Evolutionary conservation across 805 yeast species (phyloP).

Genomic region (Kodamaea leandrae): DNA sequence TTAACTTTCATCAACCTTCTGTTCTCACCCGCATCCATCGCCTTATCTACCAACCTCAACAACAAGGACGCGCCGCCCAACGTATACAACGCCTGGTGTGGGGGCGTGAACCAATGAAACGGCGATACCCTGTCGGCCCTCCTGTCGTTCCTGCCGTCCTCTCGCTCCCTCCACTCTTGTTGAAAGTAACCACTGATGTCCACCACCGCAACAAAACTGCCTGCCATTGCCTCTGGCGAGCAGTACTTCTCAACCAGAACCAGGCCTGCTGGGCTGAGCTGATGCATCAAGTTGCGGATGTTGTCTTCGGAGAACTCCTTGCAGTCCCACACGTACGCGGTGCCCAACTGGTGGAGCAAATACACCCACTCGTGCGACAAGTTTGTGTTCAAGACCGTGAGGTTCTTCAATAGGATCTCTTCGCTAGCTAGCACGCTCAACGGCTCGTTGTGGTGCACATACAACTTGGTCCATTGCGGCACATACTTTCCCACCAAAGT

Average conservation of each 20-base stretch:
- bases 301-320: conserved; percentile 34
- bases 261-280: conserved; percentile 37
- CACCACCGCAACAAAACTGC: background rate
- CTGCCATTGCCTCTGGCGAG: background rate
- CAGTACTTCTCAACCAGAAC: conserved; percentile 20
- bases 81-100: conserved; percentile 35
- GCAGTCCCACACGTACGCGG: conserved; percentile 49
- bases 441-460: conserved; percentile 28
- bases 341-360: conserved; percentile 42
- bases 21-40: conserved; percentile 32
- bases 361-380: conserved; percentile 52
- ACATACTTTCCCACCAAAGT: conserved; percentile 28
- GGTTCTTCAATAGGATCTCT: conserved; percentile 35
- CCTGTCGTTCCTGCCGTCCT: background rate
- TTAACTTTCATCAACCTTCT: background rate
- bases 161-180: background rate
- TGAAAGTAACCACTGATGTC: background rate
- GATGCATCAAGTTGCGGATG: conserved; percentile 39
- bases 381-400: conserved; percentile 36
- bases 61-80: conserved; percentile 53
- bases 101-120: conserved; percentile 14
- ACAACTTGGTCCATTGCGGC: conserved; percentile 34
- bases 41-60: conserved; percentile 45
- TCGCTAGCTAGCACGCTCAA: conserved; percentile 11
- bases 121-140: background rate